Evolutionary conservation across 305 asterid species (phyloP).

Genomic region (Fraxinus greggii): DNA sequence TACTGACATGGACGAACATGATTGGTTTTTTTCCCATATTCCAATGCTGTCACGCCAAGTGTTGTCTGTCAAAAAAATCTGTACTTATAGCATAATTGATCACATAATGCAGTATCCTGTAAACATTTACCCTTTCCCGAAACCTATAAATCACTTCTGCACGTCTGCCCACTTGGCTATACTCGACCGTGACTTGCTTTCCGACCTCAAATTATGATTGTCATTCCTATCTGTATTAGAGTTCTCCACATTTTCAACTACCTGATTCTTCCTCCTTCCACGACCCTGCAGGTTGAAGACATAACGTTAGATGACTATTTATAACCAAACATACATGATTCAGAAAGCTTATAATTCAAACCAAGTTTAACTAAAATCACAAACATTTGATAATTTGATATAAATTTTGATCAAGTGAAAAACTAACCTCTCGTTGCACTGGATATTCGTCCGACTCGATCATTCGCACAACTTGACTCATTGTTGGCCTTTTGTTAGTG

Average conservation of each 20-base stretch:
- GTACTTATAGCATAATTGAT: too few relatives aligned
- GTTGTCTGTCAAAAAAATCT: too few relatives aligned
- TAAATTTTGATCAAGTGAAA: neutral
- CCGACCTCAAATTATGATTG: conserved; percentile 30
- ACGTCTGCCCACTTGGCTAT: neutral
- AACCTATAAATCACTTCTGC: neutral
- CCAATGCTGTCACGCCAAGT: too few relatives aligned
- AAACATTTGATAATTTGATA: neutral
- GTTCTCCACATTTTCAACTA: conserved; percentile 13
- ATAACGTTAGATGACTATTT: neutral
- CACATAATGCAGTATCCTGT: neutral
- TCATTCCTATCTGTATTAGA: conserved; percentile 21
- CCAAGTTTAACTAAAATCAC: neutral
- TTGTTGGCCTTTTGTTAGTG: conserved; percentile 63
- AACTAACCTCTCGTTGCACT: conserved; percentile 57
- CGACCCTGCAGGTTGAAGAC: conserved; percentile 44
- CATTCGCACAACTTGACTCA: conserved; percentile 83
- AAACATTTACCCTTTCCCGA: neutral
- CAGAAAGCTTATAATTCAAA: neutral
- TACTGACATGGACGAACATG: too few relatives aligned
- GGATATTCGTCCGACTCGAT: conserved; percentile 78
- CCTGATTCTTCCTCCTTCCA: conserved; percentile 43
- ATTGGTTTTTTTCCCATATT: too few relatives aligned
- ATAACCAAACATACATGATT: neutral
- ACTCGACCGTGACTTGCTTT: conserved; percentile 4